Evolutionary conservation across 2,329 filamentous ascomycete genomes (phyloP).

Genomic region (Phialocephala subalpina): DNA sequence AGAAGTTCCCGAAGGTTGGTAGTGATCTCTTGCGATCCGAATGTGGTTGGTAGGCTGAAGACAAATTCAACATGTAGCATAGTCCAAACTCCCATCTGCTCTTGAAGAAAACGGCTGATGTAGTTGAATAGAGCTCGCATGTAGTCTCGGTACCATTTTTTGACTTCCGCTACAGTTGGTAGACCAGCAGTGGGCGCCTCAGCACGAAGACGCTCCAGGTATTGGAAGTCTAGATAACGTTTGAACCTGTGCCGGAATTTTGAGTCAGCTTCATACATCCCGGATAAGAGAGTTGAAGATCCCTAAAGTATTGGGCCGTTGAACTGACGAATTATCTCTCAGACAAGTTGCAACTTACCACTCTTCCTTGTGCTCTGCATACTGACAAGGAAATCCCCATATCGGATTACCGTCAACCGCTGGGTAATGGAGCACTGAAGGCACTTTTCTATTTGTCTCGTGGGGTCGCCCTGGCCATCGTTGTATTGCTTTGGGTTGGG

Average conservation of each 20-base stretch:
- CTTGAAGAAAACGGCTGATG: not conserved
- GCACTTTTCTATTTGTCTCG: conserved; percentile 5
- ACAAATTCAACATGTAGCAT: conserved; percentile 18
- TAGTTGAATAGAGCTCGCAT: not conserved
- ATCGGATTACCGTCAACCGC: not conserved
- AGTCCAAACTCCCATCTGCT: not conserved
- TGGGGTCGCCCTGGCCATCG: not conserved
- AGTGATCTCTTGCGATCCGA: conserved; percentile 5
- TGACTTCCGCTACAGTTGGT: not conserved
- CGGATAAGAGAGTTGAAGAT: too few species aligned
- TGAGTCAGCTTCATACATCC: too few species aligned
- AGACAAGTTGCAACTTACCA: not conserved
- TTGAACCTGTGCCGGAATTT: not conserved
- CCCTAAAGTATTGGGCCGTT: too few species aligned
- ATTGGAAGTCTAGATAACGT: not conserved
- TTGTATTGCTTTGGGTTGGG: not conserved
- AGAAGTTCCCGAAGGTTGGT: not conserved
- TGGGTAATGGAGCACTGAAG: not conserved
- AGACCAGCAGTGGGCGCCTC: not conserved
- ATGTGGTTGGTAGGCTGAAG: conserved; percentile 20
- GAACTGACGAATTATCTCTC: too few species aligned
- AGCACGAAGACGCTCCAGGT: not conserved
- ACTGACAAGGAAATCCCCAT: conserved; percentile 9
- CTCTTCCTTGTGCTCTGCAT: not conserved
- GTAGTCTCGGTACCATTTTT: conserved; percentile 5